These are phyloP conservation scores for Ephemerocybe angulata DNA, from an alignment of 768 basidiomycete genomes.

Conservation along the genomic window DNA sequence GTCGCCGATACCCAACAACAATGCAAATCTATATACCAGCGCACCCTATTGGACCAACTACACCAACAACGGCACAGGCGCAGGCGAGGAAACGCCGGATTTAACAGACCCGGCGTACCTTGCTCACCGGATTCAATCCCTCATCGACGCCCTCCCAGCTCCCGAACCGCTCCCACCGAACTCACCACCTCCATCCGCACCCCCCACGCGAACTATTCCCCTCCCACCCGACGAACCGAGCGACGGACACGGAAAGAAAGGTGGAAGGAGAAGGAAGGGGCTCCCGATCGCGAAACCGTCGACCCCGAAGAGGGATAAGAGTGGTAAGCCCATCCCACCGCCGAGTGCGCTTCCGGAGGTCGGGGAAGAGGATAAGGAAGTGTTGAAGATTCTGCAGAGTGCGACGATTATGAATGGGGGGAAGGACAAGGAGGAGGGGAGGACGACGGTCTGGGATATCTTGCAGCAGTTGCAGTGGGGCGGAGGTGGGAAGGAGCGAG, in stretches of 20 bases:
- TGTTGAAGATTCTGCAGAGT: slow-evolving; percentile 46
- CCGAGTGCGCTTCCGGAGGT: slow-evolving; percentile 23
- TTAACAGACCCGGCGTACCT: slow-evolving; percentile 41
- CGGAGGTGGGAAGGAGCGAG: background rate
- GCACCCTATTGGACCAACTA: no score
- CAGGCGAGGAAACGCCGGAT: slow-evolving; percentile 8
- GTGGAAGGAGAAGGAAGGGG: background rate
- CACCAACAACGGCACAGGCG: background rate
- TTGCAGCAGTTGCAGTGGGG: slow-evolving; percentile 19
- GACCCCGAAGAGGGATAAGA: slow-evolving; percentile 11
- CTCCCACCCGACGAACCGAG: background rate
- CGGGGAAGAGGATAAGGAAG: slow-evolving; percentile 37
- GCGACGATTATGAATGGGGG: slow-evolving; percentile 48
- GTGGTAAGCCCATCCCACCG: slow-evolving; percentile 29
- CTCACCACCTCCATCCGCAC: slow-evolving; percentile 4
- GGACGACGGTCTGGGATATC: slow-evolving; percentile 36
- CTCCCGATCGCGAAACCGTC: slow-evolving; percentile 11
- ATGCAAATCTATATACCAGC: no score
- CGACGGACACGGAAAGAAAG: background rate
- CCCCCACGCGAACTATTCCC: background rate
- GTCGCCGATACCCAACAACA: background rate
- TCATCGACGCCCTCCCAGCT: slow-evolving; percentile 44
- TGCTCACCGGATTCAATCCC: slow-evolving; percentile 47
- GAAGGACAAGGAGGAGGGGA: background rate
- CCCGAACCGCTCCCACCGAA: slow-evolving; percentile 12